A percentile compares a stretch with the other conserved stretches of the same genome.
Conservation (phyloP, 1,139 yeast species). For the Arxiozyma bovina region DNA sequence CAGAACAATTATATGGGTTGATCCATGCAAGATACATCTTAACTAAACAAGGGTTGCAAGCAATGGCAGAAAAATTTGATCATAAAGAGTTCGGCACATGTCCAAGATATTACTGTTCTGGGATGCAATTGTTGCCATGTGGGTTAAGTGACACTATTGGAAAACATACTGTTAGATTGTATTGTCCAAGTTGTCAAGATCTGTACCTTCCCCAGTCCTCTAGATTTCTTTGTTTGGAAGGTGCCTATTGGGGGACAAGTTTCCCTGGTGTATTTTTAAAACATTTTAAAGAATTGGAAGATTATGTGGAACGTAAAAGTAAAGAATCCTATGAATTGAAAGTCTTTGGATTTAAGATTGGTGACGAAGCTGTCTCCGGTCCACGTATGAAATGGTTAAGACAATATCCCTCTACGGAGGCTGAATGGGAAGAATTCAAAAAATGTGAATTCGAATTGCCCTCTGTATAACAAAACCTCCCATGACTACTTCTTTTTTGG, state of each 20-base stretch:
- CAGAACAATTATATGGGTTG: slow-evolving; percentile 84
- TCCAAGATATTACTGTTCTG: slow-evolving; percentile 83
- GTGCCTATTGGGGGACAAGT: slow-evolving; percentile 93
- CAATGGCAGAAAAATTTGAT: slow-evolving; percentile 95
- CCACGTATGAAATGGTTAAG: slow-evolving; percentile 95
- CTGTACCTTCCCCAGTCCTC: slow-evolving; percentile 80
- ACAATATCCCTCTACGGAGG: slow-evolving; percentile 53
- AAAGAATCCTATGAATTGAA: slow-evolving; percentile 51
- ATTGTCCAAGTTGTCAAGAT: slow-evolving; percentile 92
- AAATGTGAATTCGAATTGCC: slow-evolving; percentile 57
- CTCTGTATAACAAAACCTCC: slow-evolving; percentile 2
- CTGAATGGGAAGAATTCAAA: slow-evolving; percentile 51
- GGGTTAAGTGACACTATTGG: slow-evolving; percentile 91
- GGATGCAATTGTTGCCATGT: slow-evolving; percentile 86
- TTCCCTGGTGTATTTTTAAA: slow-evolving; percentile 88
- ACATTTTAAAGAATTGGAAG: slow-evolving; percentile 77
- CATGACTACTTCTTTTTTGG: background rate
- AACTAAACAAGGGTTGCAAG: slow-evolving; percentile 81
- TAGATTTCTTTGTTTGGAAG: slow-evolving; percentile 80
- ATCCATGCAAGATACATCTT: slow-evolving; percentile 89
- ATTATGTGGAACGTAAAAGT: slow-evolving; percentile 45
- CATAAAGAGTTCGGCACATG: slow-evolving; percentile 85
- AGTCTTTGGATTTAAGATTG: slow-evolving; percentile 79
- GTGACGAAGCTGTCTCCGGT: slow-evolving; percentile 69
- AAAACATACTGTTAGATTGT: slow-evolving; percentile 80